phyloP scores from a whole-genome alignment of 108 stramenopile genomes.

The Cyclostephanos tholiformis region DNA sequence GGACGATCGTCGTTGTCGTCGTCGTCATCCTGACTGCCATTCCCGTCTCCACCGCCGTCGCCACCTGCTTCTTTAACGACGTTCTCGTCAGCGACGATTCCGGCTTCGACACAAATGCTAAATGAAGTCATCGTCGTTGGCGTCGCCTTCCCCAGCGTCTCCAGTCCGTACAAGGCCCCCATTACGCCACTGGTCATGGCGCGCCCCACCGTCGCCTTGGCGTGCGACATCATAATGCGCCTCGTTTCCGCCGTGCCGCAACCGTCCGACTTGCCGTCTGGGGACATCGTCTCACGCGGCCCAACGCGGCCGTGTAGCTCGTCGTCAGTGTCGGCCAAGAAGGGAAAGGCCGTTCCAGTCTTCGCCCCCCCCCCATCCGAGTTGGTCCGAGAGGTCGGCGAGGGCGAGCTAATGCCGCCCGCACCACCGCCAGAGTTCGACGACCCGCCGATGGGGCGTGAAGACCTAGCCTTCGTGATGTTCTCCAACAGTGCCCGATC shows the following conservation, averaged over 20 bases:
- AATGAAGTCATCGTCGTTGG: slow-evolving; percentile 1
- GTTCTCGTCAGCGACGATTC: not conserved
- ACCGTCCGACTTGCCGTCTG: not conserved
- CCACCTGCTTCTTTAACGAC: not conserved
- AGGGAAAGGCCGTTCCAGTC: not conserved
- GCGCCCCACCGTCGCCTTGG: slow-evolving; percentile 43
- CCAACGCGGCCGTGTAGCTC: not conserved
- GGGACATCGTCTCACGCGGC: not conserved
- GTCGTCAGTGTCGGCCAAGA: not conserved
- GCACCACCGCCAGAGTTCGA: not conserved
- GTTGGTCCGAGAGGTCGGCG: not conserved
- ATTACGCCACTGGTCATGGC: slow-evolving; percentile 44
- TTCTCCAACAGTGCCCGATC: slow-evolving; percentile 35
- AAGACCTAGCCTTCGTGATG: slow-evolving; percentile 35
- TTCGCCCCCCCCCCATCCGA: slow-evolving; percentile 1
- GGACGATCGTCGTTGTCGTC: not conserved
- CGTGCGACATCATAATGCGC: slow-evolving; percentile 31
- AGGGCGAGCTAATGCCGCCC: not conserved
- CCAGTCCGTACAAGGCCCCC: slow-evolving; percentile 40
- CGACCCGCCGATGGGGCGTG: not conserved
- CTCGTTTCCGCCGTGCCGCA: not conserved
- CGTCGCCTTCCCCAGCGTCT: slow-evolving; percentile 29
- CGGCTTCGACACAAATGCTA: not conserved
- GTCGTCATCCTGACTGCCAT: not conserved
- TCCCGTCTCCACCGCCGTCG: slow-evolving; percentile 4